Percentiles rank a stretch among this genome's conserved stretches.
Conservation (phyloP, 345 rosid genomes). For the Eucalyptus dawsonii region DNA sequence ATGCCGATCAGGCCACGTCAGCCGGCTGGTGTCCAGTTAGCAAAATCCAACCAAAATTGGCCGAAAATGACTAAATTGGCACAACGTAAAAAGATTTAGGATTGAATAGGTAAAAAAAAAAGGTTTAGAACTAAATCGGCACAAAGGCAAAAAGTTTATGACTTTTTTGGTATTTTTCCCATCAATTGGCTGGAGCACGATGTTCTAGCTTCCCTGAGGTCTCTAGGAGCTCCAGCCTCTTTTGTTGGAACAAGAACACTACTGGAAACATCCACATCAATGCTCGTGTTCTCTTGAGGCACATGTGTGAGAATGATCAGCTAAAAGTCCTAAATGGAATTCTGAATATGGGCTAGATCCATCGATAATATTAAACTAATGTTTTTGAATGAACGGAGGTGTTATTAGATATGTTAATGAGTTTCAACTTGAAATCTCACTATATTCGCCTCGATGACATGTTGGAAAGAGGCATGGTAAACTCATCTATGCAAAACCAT, state of each 20-base stretch:
- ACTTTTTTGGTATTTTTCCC: no score
- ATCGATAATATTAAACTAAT: not conserved
- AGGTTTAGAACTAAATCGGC: accelerated
- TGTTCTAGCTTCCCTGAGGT: not conserved
- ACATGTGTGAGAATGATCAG: not conserved
- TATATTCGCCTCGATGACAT: not conserved
- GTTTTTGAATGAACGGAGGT: not conserved
- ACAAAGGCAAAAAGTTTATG: accelerated
- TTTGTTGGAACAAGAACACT: not conserved
- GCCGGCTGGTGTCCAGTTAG: accelerated
- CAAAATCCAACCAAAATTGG: no score
- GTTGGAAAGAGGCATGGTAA: not conserved
- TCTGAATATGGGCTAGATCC: not conserved
- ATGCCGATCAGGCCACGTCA: accelerated
- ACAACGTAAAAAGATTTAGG: no score
- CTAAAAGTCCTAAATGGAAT: not conserved
- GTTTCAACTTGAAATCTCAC: not conserved
- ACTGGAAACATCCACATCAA: not conserved
- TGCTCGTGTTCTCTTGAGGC: not conserved
- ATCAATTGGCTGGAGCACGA: not conserved
- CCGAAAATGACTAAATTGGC: no score
- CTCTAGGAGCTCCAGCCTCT: not conserved
- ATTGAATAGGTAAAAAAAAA: accelerated
- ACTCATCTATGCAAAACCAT: no score
- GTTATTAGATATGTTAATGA: not conserved